Evolutionary conservation across 192 early-diverging fungal genomes (phyloP), one percentile per base, ranked within the genome.

Genomic region (Gigaspora rosea): DNA sequence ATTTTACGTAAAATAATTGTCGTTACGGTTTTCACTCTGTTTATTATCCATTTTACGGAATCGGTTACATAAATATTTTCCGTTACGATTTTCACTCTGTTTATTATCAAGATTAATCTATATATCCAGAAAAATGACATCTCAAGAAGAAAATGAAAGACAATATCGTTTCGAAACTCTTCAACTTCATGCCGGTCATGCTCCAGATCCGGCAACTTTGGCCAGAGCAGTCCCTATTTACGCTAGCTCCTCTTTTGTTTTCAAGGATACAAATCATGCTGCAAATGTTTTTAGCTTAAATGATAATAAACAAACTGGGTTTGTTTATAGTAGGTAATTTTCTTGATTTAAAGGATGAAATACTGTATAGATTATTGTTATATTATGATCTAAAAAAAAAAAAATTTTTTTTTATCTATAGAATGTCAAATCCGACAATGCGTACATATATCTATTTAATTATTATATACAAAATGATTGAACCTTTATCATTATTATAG

Each of bases 211-310:
- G 7, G 76, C 89, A 3, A 96, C 93, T 71, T 88, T 92, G 27
- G 86, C 95, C 16, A 88, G 94, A 18, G 96, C 95, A 4, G 90
- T 92, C 1, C 96, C 96, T 46, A 96, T 98, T 78, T 98, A 96
- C 81, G 93, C 95, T 1, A 94, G 95, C 1, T 85, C 93, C 13
- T 94, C 92, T 11, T 98, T 86, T 81, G 90, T 91, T 11, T 97
- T 98, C 84, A 90, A 96, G 75, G 86, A 80, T 77, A 86, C 92
- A 52, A 87, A 91, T 8, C 93, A 96, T 80, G 95, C 91, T 54
- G 94, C 91, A 63, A 87, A 92, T 50, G 83, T 98, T 49, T 95
- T 98, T 86, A 89, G 86, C 27, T 82, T 95, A 50, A 87, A 85
- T 65, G 86, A 85, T 63, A n/a, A n/a, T n/a, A n/a, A n/a, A n/a